A percentile compares a stretch with the other conserved stretches of the same genome.
phyloP scores from a whole-genome alignment of 2,329 filamentous ascomycete genomes.

The Dactylellina leptospora region DNA sequence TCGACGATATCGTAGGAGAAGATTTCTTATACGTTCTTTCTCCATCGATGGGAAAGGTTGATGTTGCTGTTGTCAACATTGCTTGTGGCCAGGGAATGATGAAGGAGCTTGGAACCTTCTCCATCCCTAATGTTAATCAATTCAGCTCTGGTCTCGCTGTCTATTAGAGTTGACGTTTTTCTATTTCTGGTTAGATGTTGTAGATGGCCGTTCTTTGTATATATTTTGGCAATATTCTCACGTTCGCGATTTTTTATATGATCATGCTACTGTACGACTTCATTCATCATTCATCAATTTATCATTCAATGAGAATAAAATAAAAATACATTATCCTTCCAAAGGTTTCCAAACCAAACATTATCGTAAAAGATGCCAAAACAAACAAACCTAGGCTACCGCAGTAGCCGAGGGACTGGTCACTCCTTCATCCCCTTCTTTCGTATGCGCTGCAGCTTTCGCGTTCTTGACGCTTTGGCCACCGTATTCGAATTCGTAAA shows the following conservation, averaged over 20 bases:
- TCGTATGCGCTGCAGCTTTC: not conserved
- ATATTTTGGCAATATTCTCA: too few relatives aligned
- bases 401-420: not conserved
- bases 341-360: too few relatives aligned
- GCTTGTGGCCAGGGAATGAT: conserved; percentile 36
- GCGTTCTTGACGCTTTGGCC: conserved; percentile 8
- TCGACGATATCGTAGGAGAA: conserved; percentile 67
- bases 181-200: too few relatives aligned
- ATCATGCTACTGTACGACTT: too few relatives aligned
- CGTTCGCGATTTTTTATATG: too few relatives aligned
- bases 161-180: conserved; percentile 20
- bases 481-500: conserved; percentile 29
- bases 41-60: conserved; percentile 49
- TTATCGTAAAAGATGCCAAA: too few relatives aligned
- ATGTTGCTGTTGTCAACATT: conserved; percentile 36
- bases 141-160: conserved; percentile 29
- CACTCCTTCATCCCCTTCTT: not conserved
- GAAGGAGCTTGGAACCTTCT: conserved; percentile 43
- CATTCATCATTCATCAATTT: too few relatives aligned
- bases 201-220: too few relatives aligned
- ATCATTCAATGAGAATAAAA: not conserved
- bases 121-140: conserved; percentile 21
- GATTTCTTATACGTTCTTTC: conserved; percentile 68
- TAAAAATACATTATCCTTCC: too few relatives aligned
- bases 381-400: not conserved